These are phyloP conservation scores for Fallopia convolvulus DNA, from an alignment of 148 eudicot species.

Conservation along the genomic window DNA sequence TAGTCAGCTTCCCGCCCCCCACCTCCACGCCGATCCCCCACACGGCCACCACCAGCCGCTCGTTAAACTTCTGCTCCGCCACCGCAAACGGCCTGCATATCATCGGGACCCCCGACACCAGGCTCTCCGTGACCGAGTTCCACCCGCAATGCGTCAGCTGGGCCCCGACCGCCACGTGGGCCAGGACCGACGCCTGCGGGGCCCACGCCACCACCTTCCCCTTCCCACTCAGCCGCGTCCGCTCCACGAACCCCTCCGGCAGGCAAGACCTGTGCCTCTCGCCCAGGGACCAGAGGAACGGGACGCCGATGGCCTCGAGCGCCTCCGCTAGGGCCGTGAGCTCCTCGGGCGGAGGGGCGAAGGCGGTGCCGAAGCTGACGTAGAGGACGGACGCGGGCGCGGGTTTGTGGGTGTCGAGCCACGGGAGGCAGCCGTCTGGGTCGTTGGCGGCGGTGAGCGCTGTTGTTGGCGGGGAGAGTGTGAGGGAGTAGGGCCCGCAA, in stretches of 20 bases:
- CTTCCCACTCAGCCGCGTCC: slow-evolving; percentile 14
- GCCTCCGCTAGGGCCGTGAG: not conserved
- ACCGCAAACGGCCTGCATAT: slow-evolving; percentile 24
- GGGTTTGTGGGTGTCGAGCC: not conserved
- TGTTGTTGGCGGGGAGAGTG: not conserved
- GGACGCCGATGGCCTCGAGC: not conserved
- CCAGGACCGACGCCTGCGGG: slow-evolving; percentile 26
- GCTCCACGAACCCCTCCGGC: slow-evolving; percentile 25
- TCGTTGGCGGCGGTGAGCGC: not conserved
- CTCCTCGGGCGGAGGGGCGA: not conserved
- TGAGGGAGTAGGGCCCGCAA: not conserved
- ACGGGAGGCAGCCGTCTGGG: not conserved
- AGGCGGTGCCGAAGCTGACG: not conserved
- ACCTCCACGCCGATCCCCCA: slow-evolving; percentile 33
- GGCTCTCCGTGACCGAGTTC: slow-evolving; percentile 30
- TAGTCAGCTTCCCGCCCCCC: slow-evolving; percentile 26
- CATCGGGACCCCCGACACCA: slow-evolving; percentile 25
- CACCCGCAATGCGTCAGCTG: slow-evolving; percentile 37
- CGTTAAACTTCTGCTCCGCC: slow-evolving; percentile 33
- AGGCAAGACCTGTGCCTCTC: not conserved
- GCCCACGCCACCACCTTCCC: slow-evolving; percentile 27
- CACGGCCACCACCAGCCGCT: slow-evolving; percentile 24
- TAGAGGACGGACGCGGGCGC: not conserved
- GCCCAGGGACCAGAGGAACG: not conserved
- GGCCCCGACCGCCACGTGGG: slow-evolving; percentile 27